Conservation (phyloP, 257 asterid species). For the Solanum chiquidenum region DNA sequence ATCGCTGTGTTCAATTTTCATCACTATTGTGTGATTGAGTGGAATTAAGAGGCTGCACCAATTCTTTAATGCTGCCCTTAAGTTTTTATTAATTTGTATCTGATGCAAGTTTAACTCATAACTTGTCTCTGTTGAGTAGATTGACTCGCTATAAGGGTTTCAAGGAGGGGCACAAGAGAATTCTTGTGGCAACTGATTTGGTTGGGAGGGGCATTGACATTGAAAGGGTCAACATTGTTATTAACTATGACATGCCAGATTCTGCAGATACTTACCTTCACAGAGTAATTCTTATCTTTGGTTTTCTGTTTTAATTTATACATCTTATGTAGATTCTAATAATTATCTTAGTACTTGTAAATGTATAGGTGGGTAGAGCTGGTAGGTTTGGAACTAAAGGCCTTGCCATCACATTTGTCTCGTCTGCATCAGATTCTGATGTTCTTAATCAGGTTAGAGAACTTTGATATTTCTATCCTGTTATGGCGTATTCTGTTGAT, state of each 20-base stretch:
- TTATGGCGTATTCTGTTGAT: background rate
- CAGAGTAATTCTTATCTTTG: slow-evolving; percentile 36
- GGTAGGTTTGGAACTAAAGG: slow-evolving; percentile 94
- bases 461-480: background rate
- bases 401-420: slow-evolving; percentile 83
- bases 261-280: slow-evolving; percentile 87
- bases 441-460: slow-evolving; percentile 63
- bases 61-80: background rate
- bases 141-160: slow-evolving; percentile 79
- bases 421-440: slow-evolving; percentile 85
- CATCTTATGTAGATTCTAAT: background rate
- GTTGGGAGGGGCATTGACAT: slow-evolving; percentile 92
- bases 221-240: slow-evolving; percentile 87
- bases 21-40: background rate
- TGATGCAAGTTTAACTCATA: background rate
- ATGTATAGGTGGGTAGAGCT: slow-evolving; percentile 74
- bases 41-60: background rate
- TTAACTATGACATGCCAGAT: slow-evolving; percentile 92
- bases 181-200: slow-evolving; percentile 84
- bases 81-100: background rate
- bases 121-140: slow-evolving; percentile 19
- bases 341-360: background rate
- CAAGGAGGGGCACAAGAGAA: slow-evolving; percentile 91
- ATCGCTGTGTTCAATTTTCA: background rate
- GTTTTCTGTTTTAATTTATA: background rate